phyloP scores from a whole-genome alignment of 257 asterid genomes.

The Penstemon eatonii region DNA sequence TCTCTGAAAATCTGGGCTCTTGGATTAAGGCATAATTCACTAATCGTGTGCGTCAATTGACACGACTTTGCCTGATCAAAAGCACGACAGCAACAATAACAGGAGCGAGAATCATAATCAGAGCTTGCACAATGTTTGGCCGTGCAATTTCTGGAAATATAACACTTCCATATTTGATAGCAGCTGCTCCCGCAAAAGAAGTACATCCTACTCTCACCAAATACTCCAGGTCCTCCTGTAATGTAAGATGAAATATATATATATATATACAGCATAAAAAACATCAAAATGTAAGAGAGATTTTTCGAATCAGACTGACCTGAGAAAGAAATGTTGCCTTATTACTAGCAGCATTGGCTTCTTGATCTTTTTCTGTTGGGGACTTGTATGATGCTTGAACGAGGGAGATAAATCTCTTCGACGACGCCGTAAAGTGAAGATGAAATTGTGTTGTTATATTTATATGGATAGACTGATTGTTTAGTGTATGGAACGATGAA shows the following conservation, averaged over 20 bases:
- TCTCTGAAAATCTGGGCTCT: too few relatives aligned
- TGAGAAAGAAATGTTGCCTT: neutral
- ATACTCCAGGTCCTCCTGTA: conserved; percentile 16
- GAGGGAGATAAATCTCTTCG: neutral
- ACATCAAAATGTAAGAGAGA: neutral
- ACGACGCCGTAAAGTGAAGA: neutral
- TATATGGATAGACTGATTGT: neutral
- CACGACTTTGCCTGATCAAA: conserved; percentile 22
- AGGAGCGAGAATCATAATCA: conserved; percentile 11
- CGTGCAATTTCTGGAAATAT: conserved; percentile 6
- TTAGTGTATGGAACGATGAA: neutral
- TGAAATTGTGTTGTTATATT: neutral
- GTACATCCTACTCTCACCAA: conserved; percentile 17
- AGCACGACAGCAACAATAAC: conserved; percentile 20
- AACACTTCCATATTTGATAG: conserved; percentile 17
- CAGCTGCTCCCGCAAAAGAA: conserved; percentile 20
- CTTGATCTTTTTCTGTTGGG: neutral
- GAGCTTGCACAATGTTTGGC: conserved; percentile 16
- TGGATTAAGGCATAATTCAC: too few relatives aligned
- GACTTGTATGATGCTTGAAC: conserved; percentile 15
- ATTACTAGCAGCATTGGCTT: neutral
- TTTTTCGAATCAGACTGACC: neutral
- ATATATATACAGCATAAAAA: too few relatives aligned
- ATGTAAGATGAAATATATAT: neutral
- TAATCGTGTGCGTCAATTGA: neutral